Base-by-base conservation (phyloP, 2,329 filamentous ascomycete species). In the Trichoderma arundinaceum region DNA sequence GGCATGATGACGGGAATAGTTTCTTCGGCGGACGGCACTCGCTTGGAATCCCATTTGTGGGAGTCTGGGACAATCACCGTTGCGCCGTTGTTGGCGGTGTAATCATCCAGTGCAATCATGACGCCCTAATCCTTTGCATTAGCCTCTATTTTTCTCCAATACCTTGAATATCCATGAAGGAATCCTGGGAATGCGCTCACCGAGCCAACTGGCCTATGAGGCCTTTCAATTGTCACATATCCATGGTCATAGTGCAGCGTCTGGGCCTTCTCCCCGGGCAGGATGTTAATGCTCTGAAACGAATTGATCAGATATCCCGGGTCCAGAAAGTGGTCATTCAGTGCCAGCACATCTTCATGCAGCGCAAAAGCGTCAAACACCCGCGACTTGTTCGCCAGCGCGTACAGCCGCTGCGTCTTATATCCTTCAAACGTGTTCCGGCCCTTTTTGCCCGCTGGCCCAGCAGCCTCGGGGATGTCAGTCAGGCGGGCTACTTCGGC, bases 281-380 rank as follows among this genome's bases (percentile, higher is more conserved):
- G 74, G 66, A 80, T 79, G 53, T 73, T 72, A 19, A 80, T 78
- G 62, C 74, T 78, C 60, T 78, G 76, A 38, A 77, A 74, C 7
- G 74, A 72, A 46, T 72, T 75, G 17, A 79, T 58, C 19, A 76
- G 69, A 53, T 75, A 79, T 0, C 76, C 77, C 15, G 72, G 70
- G 56, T 77, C 77, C n/a, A 81, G 71, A 65, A 79, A 79, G 65
- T 75, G 74, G 33, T 78, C 74, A 63, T 80, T 80, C 49, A 80
- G 71, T 1, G 77, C 74, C 19, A 79, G 70, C 4, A 80, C 74
- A 19, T 72, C 69, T 8, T 74, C 73, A 6, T 79, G 71, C 0
- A 76, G 65, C 35, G 69, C 69, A 65, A 78, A 79, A 65, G 75
- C 76, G 68, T 79, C 75, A 69, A 80, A 79, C 3, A 71, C 71